Conservation (phyloP, 2,329 filamentous ascomycete genomes). For the Orbilia oligospora region DNA sequence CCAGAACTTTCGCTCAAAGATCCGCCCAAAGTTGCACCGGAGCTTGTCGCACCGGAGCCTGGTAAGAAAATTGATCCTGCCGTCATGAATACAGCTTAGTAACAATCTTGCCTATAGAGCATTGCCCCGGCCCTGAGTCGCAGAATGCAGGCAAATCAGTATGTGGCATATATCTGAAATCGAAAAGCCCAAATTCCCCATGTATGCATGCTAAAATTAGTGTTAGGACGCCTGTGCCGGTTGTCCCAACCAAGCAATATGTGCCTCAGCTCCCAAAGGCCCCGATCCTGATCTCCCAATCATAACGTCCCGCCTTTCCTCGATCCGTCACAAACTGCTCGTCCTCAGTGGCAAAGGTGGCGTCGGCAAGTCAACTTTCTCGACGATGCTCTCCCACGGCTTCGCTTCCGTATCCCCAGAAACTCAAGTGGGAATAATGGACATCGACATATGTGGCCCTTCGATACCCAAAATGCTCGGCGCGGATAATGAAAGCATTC, state of each 20-base stretch:
- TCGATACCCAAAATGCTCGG: slow-evolving; percentile 99
- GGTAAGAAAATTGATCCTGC: slow-evolving; percentile 67
- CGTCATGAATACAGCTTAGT: background rate
- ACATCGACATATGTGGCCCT: slow-evolving; percentile 96
- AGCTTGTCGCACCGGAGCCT: slow-evolving; percentile 93
- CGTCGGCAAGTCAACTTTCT: slow-evolving; percentile 96
- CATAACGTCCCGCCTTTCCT: slow-evolving; percentile 84
- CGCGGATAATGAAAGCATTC: slow-evolving; percentile 92
- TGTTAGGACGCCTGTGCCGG: slow-evolving; percentile 87
- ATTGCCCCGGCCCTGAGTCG: slow-evolving; percentile 92
- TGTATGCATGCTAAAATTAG: slow-evolving; percentile 68
- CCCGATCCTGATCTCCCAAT: slow-evolving; percentile 93
- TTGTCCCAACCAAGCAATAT: slow-evolving; percentile 96
- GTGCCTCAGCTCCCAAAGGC: slow-evolving; percentile 92
- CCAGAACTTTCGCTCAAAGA: slow-evolving; percentile 67
- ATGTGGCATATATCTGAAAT: slow-evolving; percentile 10
- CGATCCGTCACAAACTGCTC: slow-evolving; percentile 91
- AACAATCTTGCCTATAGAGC: slow-evolving; percentile 72
- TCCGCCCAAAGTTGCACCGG: slow-evolving; percentile 82
- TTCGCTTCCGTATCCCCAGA: slow-evolving; percentile 82
- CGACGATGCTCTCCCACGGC: slow-evolving; percentile 86
- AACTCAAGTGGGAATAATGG: slow-evolving; percentile 91
- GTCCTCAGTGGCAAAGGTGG: slow-evolving; percentile 95
- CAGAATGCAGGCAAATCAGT: slow-evolving; percentile 74
- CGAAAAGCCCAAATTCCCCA: slow-evolving; percentile 68